Evolutionary conservation across 768 basidiomycete species (phyloP), one percentile per base, ranked within the genome.

Genomic region (Russula dissimulans): DNA sequence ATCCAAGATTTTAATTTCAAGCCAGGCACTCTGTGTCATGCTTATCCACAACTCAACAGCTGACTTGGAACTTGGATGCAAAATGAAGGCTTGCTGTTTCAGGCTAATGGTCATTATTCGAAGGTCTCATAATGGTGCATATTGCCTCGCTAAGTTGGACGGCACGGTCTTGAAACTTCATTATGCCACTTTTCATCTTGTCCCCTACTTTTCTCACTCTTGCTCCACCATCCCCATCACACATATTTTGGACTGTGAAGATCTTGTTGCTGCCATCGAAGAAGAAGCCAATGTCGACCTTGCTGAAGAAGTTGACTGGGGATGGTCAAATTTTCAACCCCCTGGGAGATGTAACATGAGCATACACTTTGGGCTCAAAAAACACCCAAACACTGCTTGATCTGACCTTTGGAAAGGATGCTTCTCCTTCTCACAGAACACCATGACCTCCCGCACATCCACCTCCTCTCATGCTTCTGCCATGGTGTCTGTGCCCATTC

Each of bases 361-460:
- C 22, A 26, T 26, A 26, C 22, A 2, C 22, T 26, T 26, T 26
- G 22, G 22, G 22, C 22, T 26, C 22, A 2, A 26, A 26, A 26
- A 26, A 26, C 22, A 26, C 22, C 22, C 22, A 2, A 26, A 26
- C 22, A 26, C 22, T 2, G 2, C n/a, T n/a, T n/a, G n/a, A n/a
- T n/a, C n/a, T n/a, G n/a, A n/a, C n/a, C n/a, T n/a, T n/a, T n/a
- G n/a, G n/a, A n/a, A n/a, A n/a, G n/a, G n/a, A n/a, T n/a, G n/a
- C 15, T 63, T 62, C 11, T 32, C 57, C 32, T 41, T 58, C 5
- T 63, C 62, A 17, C 78, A 82, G 41, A 79, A 81, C 2, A 84
- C 83, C 15, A 79, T 81, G 43, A 75, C 76, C 42, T 84, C 83
- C 65, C 68, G 65, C 18, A 66, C 66, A 11, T 74, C 75, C 29